phyloP scores from a whole-genome alignment of 208 protist species.

The Acanthamoeba healyi region DNA sequence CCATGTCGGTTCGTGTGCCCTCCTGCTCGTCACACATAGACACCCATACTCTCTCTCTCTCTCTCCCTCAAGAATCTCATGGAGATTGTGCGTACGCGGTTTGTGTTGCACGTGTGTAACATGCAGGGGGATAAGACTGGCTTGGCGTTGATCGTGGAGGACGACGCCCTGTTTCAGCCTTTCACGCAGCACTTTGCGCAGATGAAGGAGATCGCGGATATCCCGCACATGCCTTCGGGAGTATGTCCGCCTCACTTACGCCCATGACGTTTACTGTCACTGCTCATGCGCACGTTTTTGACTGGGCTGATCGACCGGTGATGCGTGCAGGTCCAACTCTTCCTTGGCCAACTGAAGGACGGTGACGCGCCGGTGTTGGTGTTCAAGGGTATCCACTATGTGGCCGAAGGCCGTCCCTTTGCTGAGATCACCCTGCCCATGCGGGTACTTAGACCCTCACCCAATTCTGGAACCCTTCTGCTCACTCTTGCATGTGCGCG shows the following conservation, averaged over 20 bases:
- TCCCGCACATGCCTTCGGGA: slow-evolving; percentile 23
- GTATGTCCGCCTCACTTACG: not conserved
- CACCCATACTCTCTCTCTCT: not conserved
- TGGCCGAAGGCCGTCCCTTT: slow-evolving; percentile 51
- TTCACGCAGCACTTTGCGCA: not conserved
- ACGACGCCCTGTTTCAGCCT: not conserved
- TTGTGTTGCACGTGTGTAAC: not conserved
- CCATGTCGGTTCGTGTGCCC: not conserved
- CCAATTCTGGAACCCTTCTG: not conserved
- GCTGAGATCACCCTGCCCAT: slow-evolving; percentile 38
- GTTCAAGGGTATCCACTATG: slow-evolving; percentile 49
- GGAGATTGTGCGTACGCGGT: too few relatives aligned
- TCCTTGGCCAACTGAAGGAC: not conserved
- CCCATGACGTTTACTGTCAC: not conserved
- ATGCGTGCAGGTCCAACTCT: not conserved
- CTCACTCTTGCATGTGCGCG: not conserved
- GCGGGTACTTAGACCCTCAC: not conserved
- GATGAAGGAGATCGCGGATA: not conserved
- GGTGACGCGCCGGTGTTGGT: not conserved
- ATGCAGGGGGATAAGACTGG: not conserved
- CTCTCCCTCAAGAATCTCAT: too few relatives aligned
- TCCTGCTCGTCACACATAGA: not conserved
- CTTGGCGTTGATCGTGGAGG: slow-evolving; percentile 31
- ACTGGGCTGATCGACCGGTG: not conserved
- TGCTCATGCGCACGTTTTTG: not conserved